phyloP scores from a whole-genome alignment of 2,329 filamentous ascomycete genomes.

The Arthroderma sp. region DNA sequence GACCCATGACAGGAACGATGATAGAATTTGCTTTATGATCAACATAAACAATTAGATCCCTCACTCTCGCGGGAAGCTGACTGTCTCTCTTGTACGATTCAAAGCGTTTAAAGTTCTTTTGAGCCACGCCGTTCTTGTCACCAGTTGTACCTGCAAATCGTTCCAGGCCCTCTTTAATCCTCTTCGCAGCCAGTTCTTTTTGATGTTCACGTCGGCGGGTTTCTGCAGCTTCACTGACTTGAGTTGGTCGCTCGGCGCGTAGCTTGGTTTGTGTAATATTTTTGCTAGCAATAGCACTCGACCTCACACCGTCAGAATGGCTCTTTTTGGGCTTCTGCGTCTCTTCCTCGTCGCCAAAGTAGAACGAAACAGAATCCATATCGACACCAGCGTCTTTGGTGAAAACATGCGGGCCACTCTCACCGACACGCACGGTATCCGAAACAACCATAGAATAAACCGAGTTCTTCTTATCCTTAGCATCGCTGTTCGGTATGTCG shows the following conservation, averaged over 20 bases:
- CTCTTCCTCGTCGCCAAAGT: constrained; percentile 88
- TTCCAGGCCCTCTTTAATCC: constrained; percentile 75
- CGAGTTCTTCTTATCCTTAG: constrained; percentile 81
- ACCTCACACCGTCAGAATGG: constrained; percentile 63
- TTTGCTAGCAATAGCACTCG: constrained; percentile 79
- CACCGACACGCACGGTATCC: constrained; percentile 81
- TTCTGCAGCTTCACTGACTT: constrained; percentile 81
- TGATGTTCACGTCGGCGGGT: constrained; percentile 80
- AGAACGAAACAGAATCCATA: constrained; percentile 90
- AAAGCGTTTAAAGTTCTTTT: constrained; percentile 98
- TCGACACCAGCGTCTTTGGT: constrained; percentile 86
- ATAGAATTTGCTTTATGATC: constrained; percentile 83
- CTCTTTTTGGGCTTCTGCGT: constrained; percentile 76
- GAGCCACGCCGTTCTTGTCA: constrained; percentile 74
- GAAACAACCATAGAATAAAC: constrained; percentile 80
- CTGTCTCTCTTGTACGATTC: constrained; percentile 98
- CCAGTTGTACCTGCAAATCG: constrained; percentile 76
- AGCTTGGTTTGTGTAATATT: constrained; percentile 92
- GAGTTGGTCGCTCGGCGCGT: constrained; percentile 76
- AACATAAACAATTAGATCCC: constrained; percentile 78
- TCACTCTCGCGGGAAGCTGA: constrained; percentile 70
- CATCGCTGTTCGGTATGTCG: constrained; percentile 73
- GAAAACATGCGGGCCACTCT: constrained; percentile 58
- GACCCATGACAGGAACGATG: constrained; percentile 90
- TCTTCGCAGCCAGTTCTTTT: constrained; percentile 74